Base-by-base conservation (phyloP, 2,329 filamentous ascomycete species). In the Cladorrhinum sp. region DNA sequence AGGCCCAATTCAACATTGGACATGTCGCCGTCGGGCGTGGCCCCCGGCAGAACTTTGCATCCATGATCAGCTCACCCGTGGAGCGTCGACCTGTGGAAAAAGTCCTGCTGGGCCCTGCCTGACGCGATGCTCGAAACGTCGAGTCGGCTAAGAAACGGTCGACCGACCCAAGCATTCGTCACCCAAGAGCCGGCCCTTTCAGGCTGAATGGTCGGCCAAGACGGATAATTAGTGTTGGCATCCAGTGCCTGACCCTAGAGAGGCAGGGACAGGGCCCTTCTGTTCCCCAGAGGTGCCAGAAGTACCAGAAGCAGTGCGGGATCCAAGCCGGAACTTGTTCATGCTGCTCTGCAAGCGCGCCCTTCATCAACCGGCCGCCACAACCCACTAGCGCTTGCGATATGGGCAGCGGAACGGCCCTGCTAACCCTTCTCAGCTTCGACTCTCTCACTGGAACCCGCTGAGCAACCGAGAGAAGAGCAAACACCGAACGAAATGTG, bases 151-250 rank as follows among this genome's bases (percentile, higher is more conserved):
- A 20, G 30, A 54, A 55, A 28, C 24, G 39, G 21, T 56, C 8
- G 49, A 50, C 24, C 14, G 39, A 36, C 52, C 28, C 21, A 52
- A 30, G 28, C 28, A 14, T 55, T 23, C 49, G 24, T 51, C 24
- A 50, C 24, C 33, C 55, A 50, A 28, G 50, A 49, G 18, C 21
- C 23, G n/a, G 33, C 20, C 52, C 42, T 39, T 63, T 63, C 58
- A 63, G 62, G 54, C 62, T 61, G 60, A 63, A 63, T 59, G 42
- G 23, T 26, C 28, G 23, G 62, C 62, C 58, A 63, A 63, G 62
- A 61, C 62, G 62, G 62, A 51, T 61, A 58, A 63, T 55, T 21
- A 10, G n/a, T 16, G n/a, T 46, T 46, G 42, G 42, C 42, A 20
- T 46, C 42, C n/a, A 46, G 42, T 46, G 16, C n/a, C 42, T 46